Base-by-base conservation (phyloP, 306 rosid genomes). In the Clitoria ternatea region DNA sequence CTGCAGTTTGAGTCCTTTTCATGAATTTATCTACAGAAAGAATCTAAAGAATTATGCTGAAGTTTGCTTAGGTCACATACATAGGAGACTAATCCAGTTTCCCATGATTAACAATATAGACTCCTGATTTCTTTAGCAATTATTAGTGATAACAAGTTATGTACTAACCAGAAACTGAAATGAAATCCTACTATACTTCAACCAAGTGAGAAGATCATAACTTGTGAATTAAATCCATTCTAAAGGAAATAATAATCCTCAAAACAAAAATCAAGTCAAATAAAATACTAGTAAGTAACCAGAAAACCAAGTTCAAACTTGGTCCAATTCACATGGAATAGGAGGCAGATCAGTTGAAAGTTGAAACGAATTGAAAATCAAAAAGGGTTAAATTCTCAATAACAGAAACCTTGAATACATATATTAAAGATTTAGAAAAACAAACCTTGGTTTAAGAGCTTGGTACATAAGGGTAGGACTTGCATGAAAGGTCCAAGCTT, bases 401-500 rank as follows among this genome's bases (percentile, higher is more conserved):
- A 27, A 45, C 10, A 69, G 35, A 64, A 52, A 20, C 39, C 7
- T 15, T 57, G 18, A n/a, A n/a, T n/a, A n/a, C n/a, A n/a, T n/a
- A n/a, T n/a, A n/a, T n/a, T n/a, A n/a, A n/a, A 44, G 69, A 78
- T 71, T 33, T 55, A 71, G 50, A 29, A 59, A 20, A 60, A 73
- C 50, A 33, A 14, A 85, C 89, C 86, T 85, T 85, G 84, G 73
- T 82, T 85, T 65, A 85, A 78, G 74, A 85, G 89, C 67, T 86
- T 65, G 54, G 81, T 73, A 74, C 82, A 85, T 7, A 85, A 74
- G 62, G 89, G 89, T 33, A 85, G 81, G 48, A 85, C 89, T 79
- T 82, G 86, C 73, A 79, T 61, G 79, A 85, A 85, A 17, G 89
- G 89, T 52, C 80, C 80, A 73, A 85, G 86, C 45, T 85, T 85